Percentiles rank a stretch among this genome's conserved stretches.
Evolutionary conservation across 2,329 filamentous ascomycete genomes (phyloP).

Genomic region (Diaporthe citriasiana): DNA sequence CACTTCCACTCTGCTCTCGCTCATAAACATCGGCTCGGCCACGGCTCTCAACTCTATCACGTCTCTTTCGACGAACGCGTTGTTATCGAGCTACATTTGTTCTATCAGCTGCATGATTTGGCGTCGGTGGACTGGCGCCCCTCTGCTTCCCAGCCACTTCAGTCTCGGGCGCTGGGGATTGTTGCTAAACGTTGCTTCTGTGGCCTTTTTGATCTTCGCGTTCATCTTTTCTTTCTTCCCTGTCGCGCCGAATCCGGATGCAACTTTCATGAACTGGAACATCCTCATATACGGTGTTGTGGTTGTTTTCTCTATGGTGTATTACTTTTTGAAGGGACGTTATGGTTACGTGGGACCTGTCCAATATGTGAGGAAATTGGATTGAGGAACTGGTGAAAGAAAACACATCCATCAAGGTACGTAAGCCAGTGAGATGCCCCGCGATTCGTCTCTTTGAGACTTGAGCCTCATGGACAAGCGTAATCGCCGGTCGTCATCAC

Average conservation of each 20-base stretch:
- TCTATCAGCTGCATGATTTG: conserved; percentile 45
- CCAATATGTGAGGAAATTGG: conserved; percentile 25
- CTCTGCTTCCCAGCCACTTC: conserved; percentile 38
- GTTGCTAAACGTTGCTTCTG: conserved; percentile 36
- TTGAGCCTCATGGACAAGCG: conserved; percentile 1
- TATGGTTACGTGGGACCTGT: conserved; percentile 10
- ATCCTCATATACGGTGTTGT: conserved; percentile 39
- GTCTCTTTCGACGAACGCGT: conserved; percentile 37
- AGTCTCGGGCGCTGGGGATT: conserved; percentile 39
- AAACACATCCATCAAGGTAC: background rate
- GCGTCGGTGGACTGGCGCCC: conserved; percentile 53
- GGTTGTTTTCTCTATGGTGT: conserved; percentile 31
- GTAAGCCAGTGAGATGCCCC: conserved; percentile 6
- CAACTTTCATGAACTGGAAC: conserved; percentile 40
- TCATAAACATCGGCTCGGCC: conserved; percentile 37
- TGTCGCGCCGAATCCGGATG: conserved; percentile 14
- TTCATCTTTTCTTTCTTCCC: conserved; percentile 43
- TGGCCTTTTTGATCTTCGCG: conserved; percentile 32
- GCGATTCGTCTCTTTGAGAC: conserved; percentile 11
- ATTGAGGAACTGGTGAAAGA: background rate
- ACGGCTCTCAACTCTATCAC: conserved; percentile 42
- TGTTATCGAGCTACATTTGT: conserved; percentile 42
- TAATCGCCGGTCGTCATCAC: conserved; percentile 30
- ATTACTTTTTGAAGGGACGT: conserved; percentile 32
- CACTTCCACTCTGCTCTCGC: conserved; percentile 18